Evolutionary conservation across 2,329 filamentous ascomycete species (phyloP).

Genomic region (Metarhizium humberi): DNA sequence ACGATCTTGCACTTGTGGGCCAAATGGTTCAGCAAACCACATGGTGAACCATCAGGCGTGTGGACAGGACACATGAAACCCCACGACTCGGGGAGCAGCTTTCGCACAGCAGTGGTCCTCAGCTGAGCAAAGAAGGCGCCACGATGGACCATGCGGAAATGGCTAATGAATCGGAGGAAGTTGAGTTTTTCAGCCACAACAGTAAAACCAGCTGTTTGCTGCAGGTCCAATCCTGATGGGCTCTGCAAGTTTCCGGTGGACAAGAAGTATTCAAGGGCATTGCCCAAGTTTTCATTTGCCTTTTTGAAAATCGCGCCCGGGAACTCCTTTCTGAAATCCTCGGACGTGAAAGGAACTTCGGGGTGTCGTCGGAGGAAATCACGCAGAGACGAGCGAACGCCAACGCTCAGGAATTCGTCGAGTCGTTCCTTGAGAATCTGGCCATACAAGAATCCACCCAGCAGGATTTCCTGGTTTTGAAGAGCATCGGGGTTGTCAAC

Average conservation of each 20-base stretch:
- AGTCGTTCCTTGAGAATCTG: constrained; percentile 93
- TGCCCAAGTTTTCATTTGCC: constrained; percentile 82
- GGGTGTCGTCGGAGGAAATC: constrained; percentile 48
- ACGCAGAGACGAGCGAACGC: constrained; percentile 41
- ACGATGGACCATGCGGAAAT: constrained; percentile 98
- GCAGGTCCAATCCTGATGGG: constrained; percentile 84
- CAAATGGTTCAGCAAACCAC: constrained; percentile 88
- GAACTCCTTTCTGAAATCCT: constrained; percentile 73
- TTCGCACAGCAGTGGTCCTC: constrained; percentile 94
- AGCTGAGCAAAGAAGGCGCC: constrained; percentile 97
- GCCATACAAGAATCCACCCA: constrained; percentile 88
- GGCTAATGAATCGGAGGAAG: constrained; percentile 95
- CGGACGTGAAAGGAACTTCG: constrained; percentile 65
- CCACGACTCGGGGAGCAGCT: constrained; percentile 93
- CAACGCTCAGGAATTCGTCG: constrained; percentile 69
- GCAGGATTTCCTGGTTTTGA: constrained; percentile 88
- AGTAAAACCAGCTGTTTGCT: constrained; percentile 90
- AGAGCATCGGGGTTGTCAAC: constrained; percentile 95
- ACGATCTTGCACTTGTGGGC: constrained; percentile 90
- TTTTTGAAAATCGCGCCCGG: constrained; percentile 66
- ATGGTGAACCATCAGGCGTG: constrained; percentile 91
- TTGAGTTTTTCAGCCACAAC: constrained; percentile 99
- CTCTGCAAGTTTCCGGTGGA: constrained; percentile 91
- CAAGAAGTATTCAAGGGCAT: constrained; percentile 85
- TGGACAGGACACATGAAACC: constrained; percentile 96